phyloP scores from a whole-genome alignment of 192 early-diverging fungal species.

The Mortierella claussenii region DNA sequence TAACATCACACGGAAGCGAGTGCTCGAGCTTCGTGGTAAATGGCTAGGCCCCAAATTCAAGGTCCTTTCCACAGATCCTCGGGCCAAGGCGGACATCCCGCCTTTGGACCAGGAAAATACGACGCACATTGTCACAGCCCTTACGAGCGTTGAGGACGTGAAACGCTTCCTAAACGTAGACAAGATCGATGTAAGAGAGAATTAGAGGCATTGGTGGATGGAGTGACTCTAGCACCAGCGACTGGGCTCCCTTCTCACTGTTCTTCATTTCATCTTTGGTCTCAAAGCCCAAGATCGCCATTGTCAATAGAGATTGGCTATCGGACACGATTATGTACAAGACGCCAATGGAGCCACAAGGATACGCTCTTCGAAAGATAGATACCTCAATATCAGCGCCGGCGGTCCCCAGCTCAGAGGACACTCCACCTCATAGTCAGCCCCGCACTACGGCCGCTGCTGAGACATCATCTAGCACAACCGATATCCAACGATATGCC shows the following conservation, averaged over 20 bases:
- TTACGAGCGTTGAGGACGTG: slow-evolving; percentile 17
- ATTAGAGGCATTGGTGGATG: too few relatives aligned
- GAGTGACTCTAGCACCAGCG: too few relatives aligned
- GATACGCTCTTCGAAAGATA: slow-evolving; percentile 1
- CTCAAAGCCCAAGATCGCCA: slow-evolving; percentile 12
- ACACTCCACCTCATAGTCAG: slow-evolving; percentile 11
- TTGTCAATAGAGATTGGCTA: slow-evolving; percentile 29
- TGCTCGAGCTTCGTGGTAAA: slow-evolving; percentile 5
- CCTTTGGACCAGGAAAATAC: slow-evolving; percentile 26
- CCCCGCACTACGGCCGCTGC: not conserved
- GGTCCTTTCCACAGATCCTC: slow-evolving; percentile 15
- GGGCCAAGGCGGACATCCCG: not conserved
- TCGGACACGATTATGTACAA: slow-evolving; percentile 36
- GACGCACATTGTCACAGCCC: slow-evolving; percentile 37
- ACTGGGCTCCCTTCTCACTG: too few relatives aligned
- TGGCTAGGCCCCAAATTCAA: slow-evolving; percentile 39
- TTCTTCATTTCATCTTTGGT: not conserved
- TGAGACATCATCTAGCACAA: not conserved
- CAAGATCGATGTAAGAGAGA: slow-evolving; percentile 17
- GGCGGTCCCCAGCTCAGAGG: not conserved
- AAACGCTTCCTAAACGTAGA: slow-evolving; percentile 14
- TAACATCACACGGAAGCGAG: slow-evolving; percentile 15
- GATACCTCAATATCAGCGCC: not conserved
- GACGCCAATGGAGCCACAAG: slow-evolving; percentile 21
- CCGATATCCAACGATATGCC: not conserved